Conservation (phyloP, 345 rosid genomes). For the Aegle marmelos region DNA sequence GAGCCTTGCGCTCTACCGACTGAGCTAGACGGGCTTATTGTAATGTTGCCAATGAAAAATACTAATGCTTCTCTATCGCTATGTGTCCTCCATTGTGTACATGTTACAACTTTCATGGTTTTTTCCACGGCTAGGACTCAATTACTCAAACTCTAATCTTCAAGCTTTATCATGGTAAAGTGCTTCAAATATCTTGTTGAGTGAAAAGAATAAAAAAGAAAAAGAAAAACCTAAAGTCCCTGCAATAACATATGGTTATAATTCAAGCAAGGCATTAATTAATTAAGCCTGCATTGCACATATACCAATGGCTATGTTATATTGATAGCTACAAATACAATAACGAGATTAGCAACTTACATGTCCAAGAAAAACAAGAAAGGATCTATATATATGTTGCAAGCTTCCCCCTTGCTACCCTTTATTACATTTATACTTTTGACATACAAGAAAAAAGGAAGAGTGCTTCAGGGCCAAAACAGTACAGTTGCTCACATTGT, state of each 20-base stretch:
- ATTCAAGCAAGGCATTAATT: background rate
- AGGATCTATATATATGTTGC: background rate
- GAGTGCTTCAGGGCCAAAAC: background rate
- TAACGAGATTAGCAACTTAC: background rate
- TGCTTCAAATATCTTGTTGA: background rate
- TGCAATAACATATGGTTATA: background rate
- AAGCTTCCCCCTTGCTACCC: constrained; percentile 7
- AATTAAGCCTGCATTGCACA: too few species aligned
- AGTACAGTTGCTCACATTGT: constrained; percentile 3
- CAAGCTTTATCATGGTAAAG: background rate
- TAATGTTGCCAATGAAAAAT: too few species aligned
- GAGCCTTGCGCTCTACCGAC: constrained; percentile 52
- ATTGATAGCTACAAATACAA: background rate
- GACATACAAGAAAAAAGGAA: background rate
- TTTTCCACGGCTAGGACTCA: background rate
- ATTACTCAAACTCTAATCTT: background rate
- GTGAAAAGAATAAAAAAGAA: too few species aligned
- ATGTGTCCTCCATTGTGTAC: background rate
- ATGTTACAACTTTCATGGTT: background rate
- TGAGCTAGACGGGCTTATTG: constrained; percentile 49
- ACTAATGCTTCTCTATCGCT: too few species aligned
- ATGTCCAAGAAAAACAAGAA: background rate
- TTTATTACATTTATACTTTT: constrained; percentile 9
- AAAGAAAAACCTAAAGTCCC: background rate
- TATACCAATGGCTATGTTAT: background rate